phyloP scores from a whole-genome alignment of 164 flowering plant genomes.

The Brasenia schreberi region DNA sequence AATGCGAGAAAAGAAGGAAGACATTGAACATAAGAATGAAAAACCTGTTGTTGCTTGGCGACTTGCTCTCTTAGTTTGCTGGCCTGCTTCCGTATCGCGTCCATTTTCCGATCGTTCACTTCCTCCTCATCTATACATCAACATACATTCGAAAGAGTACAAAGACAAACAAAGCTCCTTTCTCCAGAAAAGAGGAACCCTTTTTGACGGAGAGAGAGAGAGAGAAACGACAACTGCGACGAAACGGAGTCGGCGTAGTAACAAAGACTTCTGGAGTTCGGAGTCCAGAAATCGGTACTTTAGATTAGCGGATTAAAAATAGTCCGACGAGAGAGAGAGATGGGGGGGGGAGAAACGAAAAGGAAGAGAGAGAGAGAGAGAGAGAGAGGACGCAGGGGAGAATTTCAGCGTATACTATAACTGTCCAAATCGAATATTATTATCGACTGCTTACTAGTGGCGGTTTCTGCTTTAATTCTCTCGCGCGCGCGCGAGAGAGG shows the following conservation, averaged over 20 bases:
- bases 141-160: not conserved
- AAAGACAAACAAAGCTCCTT: not conserved
- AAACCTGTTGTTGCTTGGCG: slow-evolving; percentile 87
- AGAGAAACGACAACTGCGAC: too few species aligned
- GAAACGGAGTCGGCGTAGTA: too few species aligned
- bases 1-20: not conserved
- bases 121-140: not conserved
- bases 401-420: not conserved
- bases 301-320: too few species aligned
- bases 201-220: too few species aligned
- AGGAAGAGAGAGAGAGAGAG: too few species aligned
- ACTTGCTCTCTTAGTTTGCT: slow-evolving; percentile 80
- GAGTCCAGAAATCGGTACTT: too few species aligned
- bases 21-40: not conserved
- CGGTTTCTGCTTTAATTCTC: too few species aligned
- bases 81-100: slow-evolving; percentile 70
- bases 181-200: not conserved
- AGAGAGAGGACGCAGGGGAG: not conserved
- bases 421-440: too few species aligned
- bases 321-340: not conserved
- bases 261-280: too few species aligned
- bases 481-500: too few species aligned
- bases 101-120: slow-evolving; percentile 25
- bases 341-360: too few species aligned
- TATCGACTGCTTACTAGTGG: too few species aligned